Percentiles rank a stretch among this genome's conserved stretches.
These are phyloP conservation scores for Aureobasidium sp. DNA, from an alignment of 2,329 filamentous ascomycete species.

Conservation along the genomic window DNA sequence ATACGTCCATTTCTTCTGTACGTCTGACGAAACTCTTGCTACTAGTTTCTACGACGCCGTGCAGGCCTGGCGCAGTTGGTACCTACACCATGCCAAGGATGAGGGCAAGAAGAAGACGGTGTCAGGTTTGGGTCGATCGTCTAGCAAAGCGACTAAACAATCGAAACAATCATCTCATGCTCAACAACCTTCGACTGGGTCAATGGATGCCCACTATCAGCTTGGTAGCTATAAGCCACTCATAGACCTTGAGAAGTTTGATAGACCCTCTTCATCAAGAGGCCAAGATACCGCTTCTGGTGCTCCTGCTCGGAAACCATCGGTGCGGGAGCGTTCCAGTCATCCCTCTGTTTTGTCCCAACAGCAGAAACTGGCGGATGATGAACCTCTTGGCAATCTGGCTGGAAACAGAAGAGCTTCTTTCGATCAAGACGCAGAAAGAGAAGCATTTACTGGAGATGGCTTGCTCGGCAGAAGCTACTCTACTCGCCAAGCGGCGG, in stretches of 20 bases:
- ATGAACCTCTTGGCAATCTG: slow-evolving; percentile 28
- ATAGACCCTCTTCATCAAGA: slow-evolving; percentile 34
- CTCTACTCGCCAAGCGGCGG: slow-evolving; percentile 35
- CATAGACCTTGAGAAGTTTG: slow-evolving; percentile 52
- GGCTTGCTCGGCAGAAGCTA: slow-evolving; percentile 44
- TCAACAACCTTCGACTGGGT: slow-evolving; percentile 20
- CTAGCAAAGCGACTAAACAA: slow-evolving; percentile 10
- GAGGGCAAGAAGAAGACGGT: slow-evolving; percentile 36
- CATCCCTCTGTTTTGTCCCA: slow-evolving; percentile 27
- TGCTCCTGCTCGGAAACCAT: slow-evolving; percentile 25
- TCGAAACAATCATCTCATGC: slow-evolving; percentile 5
- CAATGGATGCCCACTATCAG: slow-evolving; percentile 47
- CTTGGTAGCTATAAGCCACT: slow-evolving; percentile 60
- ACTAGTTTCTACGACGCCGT: slow-evolving; percentile 61
- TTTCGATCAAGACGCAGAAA: slow-evolving; percentile 15
- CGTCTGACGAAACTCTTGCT: slow-evolving; percentile 60
- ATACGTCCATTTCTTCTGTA: slow-evolving; percentile 87
- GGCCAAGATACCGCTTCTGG: not conserved
- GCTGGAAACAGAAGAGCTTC: slow-evolving; percentile 16
- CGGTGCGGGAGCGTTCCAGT: slow-evolving; percentile 28
- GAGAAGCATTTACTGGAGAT: slow-evolving; percentile 34
- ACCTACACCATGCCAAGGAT: slow-evolving; percentile 65
- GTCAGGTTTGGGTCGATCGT: not conserved
- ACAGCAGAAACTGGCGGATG: slow-evolving; percentile 22
- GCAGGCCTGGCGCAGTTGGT: slow-evolving; percentile 86